phyloP scores from a whole-genome alignment of 176 grass and related monocot genomes.

The Phragmites australis region DNA sequence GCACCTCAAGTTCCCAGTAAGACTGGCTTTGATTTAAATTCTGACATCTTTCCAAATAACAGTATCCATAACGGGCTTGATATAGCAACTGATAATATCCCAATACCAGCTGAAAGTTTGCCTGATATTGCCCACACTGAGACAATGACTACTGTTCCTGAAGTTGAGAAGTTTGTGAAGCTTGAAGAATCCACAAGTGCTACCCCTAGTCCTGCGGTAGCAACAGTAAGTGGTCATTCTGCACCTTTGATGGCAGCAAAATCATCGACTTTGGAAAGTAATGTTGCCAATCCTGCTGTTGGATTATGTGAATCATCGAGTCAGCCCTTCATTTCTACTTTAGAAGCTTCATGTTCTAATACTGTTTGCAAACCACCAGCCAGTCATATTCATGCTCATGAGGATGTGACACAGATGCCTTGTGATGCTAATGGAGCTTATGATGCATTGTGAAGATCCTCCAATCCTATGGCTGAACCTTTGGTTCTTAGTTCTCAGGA shows the following conservation, averaged over 20 bases:
- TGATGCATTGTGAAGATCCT: slow-evolving; percentile 32
- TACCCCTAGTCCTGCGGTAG: neutral
- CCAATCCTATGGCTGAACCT: slow-evolving; percentile 13
- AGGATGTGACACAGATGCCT: slow-evolving; percentile 16
- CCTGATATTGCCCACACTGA: neutral
- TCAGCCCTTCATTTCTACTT: slow-evolving; percentile 11
- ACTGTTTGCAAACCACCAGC: slow-evolving; percentile 29
- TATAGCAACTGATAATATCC: slow-evolving; percentile 5
- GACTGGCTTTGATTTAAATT: slow-evolving; percentile 47
- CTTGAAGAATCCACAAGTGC: slow-evolving; percentile 14
- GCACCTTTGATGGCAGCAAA: neutral
- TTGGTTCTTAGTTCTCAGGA: slow-evolving; percentile 25
- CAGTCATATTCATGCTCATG: neutral
- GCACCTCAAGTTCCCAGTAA: neutral
- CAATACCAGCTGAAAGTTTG: slow-evolving; percentile 24
- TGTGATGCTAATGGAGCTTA: neutral
- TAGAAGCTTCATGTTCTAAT: slow-evolving; percentile 13
- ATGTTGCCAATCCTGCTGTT: slow-evolving; percentile 15
- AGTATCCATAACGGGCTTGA: neutral
- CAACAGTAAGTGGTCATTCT: slow-evolving; percentile 10
- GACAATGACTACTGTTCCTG: slow-evolving; percentile 3
- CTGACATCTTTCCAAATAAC: slow-evolving; percentile 27
- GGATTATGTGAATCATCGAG: slow-evolving; percentile 23
- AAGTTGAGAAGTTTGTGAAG: slow-evolving; percentile 43
- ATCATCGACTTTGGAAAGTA: slow-evolving; percentile 17